These are phyloP conservation scores for Nicotiana rustica DNA, from an alignment of 305 asterid genomes.

Conservation along the genomic window DNA sequence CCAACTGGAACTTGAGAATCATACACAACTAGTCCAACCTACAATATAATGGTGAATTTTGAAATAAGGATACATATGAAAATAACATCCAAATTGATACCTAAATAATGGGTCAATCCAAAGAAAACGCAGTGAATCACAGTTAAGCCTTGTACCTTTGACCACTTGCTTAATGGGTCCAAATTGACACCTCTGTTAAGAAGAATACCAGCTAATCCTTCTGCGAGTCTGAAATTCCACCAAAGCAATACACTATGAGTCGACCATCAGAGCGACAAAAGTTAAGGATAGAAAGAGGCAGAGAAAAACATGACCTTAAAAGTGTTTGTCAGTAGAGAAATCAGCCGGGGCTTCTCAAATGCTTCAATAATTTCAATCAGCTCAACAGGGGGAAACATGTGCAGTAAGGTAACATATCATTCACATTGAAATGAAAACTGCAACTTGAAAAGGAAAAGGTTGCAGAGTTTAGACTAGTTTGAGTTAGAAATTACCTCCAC, in stretches of 20 bases:
- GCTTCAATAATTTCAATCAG: conserved; percentile 95
- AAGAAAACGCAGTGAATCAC: not conserved
- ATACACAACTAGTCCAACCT: conserved; percentile 96
- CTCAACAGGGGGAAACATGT: conserved; percentile 88
- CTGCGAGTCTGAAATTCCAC: conserved; percentile 72
- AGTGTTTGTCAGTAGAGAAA: conserved; percentile 85
- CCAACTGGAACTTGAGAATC: conserved; percentile 97
- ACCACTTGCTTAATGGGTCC: conserved; percentile 97
- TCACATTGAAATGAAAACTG: conserved; percentile 32
- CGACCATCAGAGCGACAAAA: not conserved
- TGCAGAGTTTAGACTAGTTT: conserved; percentile 16
- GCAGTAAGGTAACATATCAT: conserved; percentile 41
- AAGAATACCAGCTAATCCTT: conserved; percentile 95
- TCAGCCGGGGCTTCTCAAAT: conserved; percentile 93
- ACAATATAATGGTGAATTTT: conserved; percentile 24
- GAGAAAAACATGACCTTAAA: conserved; percentile 60
- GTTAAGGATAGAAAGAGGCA: not conserved
- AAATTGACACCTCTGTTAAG: conserved; percentile 96
- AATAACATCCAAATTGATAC: not conserved
- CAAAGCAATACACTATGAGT: conserved; percentile 29
- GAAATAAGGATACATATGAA: not conserved
- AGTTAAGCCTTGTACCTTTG: conserved; percentile 61
- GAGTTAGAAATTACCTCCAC: conserved; percentile 65
- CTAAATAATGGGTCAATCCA: not conserved
- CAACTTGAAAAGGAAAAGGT: conserved; percentile 7